Conservation (phyloP, 169 alveolate species). For the Cryptosporidium sp. region DNA sequence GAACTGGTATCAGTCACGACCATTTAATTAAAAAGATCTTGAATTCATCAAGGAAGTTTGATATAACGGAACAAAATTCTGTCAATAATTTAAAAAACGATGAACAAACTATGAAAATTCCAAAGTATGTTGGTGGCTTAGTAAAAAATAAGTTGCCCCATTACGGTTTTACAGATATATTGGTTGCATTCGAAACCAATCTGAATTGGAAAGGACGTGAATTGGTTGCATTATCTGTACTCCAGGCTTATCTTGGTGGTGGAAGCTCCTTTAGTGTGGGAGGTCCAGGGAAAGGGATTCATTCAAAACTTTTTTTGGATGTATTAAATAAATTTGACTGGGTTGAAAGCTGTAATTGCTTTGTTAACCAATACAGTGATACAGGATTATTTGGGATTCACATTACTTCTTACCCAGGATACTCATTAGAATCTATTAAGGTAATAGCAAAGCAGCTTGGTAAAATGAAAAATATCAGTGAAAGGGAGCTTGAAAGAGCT, state of each 20-base stretch:
- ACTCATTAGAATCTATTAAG: conserved; percentile 81
- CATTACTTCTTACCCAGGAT: conserved; percentile 84
- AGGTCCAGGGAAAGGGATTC: conserved; percentile 94
- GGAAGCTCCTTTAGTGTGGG: conserved; percentile 93
- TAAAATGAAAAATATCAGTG: conserved; percentile 81
- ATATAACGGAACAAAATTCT: background rate
- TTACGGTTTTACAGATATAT: conserved; percentile 21
- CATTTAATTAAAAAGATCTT: conserved; percentile 10
- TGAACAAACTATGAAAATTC: background rate
- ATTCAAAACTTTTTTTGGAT: conserved; percentile 86
- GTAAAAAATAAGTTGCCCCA: background rate
- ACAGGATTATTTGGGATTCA: conserved; percentile 90
- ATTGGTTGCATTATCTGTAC: conserved; percentile 6
- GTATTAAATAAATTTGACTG: conserved; percentile 86
- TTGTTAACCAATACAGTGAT: conserved; percentile 89
- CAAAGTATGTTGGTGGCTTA: conserved; percentile 63
- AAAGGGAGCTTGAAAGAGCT: conserved; percentile 86
- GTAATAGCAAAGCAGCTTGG: conserved; percentile 83
- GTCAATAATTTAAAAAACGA: background rate
- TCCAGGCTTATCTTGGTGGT: conserved; percentile 85
- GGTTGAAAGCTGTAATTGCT: conserved; percentile 91
- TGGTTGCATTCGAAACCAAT: conserved; percentile 26
- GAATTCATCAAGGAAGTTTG: conserved; percentile 4
- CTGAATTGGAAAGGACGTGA: conserved; percentile 41
- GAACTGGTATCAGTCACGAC: conserved; percentile 26